Percentiles rank a stretch among this genome's conserved stretches.
Conservation (phyloP, 441 rosid species). For the Euphorbia schlechtendalii region DNA sequence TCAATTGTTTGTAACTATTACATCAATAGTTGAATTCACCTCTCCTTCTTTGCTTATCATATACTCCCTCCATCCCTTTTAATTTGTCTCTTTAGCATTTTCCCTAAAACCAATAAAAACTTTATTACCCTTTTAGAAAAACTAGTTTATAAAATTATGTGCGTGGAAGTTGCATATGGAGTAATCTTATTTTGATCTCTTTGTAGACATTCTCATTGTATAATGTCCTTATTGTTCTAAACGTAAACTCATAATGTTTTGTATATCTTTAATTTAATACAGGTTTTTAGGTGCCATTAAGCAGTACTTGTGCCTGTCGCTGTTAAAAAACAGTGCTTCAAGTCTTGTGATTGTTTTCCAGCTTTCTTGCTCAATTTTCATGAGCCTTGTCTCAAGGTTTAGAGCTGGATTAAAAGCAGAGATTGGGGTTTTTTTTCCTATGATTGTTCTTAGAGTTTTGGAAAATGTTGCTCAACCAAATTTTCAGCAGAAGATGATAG, state of each 20-base stretch:
- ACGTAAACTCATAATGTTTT: constrained; percentile 11
- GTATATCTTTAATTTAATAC: constrained; percentile 31
- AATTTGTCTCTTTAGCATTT: too few species aligned
- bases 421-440: constrained; percentile 97
- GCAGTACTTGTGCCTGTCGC: constrained; percentile 84
- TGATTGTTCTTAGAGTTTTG: constrained; percentile 92
- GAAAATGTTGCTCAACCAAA: constrained; percentile 98
- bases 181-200: not conserved
- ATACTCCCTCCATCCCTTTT: not conserved
- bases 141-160: too few species aligned
- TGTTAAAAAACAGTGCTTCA: constrained; percentile 94
- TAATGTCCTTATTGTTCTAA: constrained; percentile 1
- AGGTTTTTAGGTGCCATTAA: constrained; percentile 96
- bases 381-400: constrained; percentile 92
- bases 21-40: not conserved
- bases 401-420: constrained; percentile 98
- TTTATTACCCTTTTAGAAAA: too few species aligned
- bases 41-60: constrained; percentile 2
- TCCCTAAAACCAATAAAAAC: too few species aligned
- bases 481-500: constrained; percentile 97
- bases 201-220: not conserved
- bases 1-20: not conserved
- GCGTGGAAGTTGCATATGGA: not conserved
- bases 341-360: constrained; percentile 93
- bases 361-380: constrained; percentile 97